phyloP scores from a whole-genome alignment of 257 asterid genomes.

The Plectranthus barbatus region DNA sequence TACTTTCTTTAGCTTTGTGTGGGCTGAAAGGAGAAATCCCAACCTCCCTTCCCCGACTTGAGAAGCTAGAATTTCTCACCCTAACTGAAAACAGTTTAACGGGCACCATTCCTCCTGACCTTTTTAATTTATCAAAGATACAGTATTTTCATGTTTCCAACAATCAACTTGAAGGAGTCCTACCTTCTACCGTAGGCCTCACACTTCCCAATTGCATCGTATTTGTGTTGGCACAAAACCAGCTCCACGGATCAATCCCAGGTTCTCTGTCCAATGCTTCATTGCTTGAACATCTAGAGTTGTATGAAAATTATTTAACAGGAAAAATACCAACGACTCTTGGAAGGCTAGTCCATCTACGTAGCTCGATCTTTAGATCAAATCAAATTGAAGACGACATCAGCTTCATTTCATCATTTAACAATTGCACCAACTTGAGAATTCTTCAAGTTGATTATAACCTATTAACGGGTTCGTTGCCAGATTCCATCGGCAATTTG shows the following conservation, averaged over 20 bases:
- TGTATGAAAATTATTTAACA: slow-evolving; percentile 9
- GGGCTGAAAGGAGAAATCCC: slow-evolving; percentile 27
- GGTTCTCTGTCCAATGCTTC: slow-evolving; percentile 22
- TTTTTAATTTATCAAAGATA: slow-evolving; percentile 25
- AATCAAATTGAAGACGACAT: slow-evolving; percentile 16
- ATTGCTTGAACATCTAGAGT: not conserved
- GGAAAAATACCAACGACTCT: too few species aligned
- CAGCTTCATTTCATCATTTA: slow-evolving; percentile 24
- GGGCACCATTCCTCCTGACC: slow-evolving; percentile 15
- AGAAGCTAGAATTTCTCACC: not conserved
- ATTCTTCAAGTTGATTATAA: slow-evolving; percentile 13
- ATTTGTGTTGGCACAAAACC: slow-evolving; percentile 1
- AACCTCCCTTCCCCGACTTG: slow-evolving; percentile 11
- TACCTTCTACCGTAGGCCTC: slow-evolving; percentile 16
- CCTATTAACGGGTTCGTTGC: slow-evolving; percentile 25
- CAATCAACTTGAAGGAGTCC: slow-evolving; percentile 16
- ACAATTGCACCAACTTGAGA: slow-evolving; percentile 20
- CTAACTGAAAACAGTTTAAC: slow-evolving; percentile 14
- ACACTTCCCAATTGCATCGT: slow-evolving; percentile 10
- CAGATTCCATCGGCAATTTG: slow-evolving; percentile 25
- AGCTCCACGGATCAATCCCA: slow-evolving; percentile 18
- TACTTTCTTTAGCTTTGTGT: slow-evolving; percentile 5
- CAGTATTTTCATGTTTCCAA: not conserved
- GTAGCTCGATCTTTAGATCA: not conserved
- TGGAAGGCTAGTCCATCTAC: slow-evolving; percentile 10